Base-by-base conservation (phyloP, 257 asterid species). In the Schizonepeta tenuifolia region DNA sequence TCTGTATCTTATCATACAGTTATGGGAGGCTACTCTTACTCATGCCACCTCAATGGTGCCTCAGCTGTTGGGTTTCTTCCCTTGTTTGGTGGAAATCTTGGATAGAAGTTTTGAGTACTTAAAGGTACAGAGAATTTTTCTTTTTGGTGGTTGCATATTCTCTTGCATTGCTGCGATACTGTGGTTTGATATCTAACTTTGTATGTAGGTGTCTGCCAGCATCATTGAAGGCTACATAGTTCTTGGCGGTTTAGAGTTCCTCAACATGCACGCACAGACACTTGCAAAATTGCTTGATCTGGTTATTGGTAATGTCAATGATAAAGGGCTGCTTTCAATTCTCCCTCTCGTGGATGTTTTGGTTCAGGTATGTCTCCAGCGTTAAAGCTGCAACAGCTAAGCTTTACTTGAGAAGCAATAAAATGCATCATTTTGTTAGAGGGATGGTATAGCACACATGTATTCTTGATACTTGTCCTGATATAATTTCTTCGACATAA, bases 1-100 rank as follows among this genome's bases (percentile, higher is more conserved):
- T 75, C 62, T 63, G 67, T 78, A 36, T 78, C 55, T 33, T 77
- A 22, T 70, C 77, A 33, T 74, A 82, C 90, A 95, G 99, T 82
- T 95, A 77, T 95, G 99, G 99, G 99, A 95, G 82, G 91, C 90
- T 78, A 90, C 96, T 44, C 87, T 95, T 74, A 80, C 96, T 70
- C 87, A 90, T 87, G 99, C 99, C 12, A 85, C 96, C 73, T 83
- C 97, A 70, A 84, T 92, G 88, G 81, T 81, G 64, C 92, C 98
- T 74, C 96, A 83, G 74, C 87, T 95, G 69, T 79, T 92, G 83
- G 87, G 87, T 56, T 87, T 77, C 82, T 95, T 95, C 78, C 96
- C 97, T 33, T 88, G 91, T 85, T 87, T 95, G n/a, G 79, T 90
- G 82, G 97, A 86, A 77, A 88, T 95, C 72, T 72, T 95, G 81